These are phyloP conservation scores for Gossypium raimondii DNA, from an alignment of 345 rosid genomes.

Conservation along the genomic window DNA sequence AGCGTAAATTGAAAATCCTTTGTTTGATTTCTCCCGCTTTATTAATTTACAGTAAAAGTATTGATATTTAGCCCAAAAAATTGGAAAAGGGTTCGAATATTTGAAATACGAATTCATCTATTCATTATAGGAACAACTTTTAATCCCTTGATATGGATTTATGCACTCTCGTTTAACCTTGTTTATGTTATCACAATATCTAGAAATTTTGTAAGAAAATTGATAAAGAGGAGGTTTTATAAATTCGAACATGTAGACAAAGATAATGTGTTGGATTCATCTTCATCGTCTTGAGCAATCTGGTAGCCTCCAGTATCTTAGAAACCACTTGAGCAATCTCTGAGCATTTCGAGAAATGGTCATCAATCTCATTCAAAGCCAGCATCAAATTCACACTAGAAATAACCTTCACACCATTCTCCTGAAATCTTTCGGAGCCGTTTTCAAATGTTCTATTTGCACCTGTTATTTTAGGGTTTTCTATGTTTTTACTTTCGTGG, in stretches of 20 bases:
- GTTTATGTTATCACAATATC: background rate
- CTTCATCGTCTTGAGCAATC: slow-evolving; percentile 63
- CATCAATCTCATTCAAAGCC: slow-evolving; percentile 65
- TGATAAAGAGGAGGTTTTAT: slow-evolving; percentile 83
- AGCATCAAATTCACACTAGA: slow-evolving; percentile 54
- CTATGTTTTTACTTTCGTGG: too few species aligned
- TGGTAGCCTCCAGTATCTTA: slow-evolving; percentile 82
- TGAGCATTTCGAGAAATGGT: slow-evolving; percentile 74
- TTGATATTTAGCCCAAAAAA: background rate
- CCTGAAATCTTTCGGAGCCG: slow-evolving; percentile 56
- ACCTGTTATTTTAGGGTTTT: slow-evolving; percentile 18
- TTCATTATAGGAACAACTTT: background rate
- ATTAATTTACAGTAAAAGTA: background rate
- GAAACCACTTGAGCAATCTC: slow-evolving; percentile 80
- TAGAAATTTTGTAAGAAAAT: background rate
- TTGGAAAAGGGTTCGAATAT: background rate
- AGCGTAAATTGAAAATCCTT: background rate
- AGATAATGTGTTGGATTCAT: slow-evolving; percentile 54
- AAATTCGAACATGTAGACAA: slow-evolving; percentile 67
- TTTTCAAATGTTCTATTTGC: slow-evolving; percentile 53
- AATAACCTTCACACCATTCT: slow-evolving; percentile 26
- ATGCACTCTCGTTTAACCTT: background rate
- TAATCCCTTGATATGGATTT: background rate
- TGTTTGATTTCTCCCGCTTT: background rate
- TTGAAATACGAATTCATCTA: background rate